These are phyloP conservation scores for Pulveroboletus ravenelii DNA, from an alignment of 768 basidiomycete species.

Conservation along the genomic window DNA sequence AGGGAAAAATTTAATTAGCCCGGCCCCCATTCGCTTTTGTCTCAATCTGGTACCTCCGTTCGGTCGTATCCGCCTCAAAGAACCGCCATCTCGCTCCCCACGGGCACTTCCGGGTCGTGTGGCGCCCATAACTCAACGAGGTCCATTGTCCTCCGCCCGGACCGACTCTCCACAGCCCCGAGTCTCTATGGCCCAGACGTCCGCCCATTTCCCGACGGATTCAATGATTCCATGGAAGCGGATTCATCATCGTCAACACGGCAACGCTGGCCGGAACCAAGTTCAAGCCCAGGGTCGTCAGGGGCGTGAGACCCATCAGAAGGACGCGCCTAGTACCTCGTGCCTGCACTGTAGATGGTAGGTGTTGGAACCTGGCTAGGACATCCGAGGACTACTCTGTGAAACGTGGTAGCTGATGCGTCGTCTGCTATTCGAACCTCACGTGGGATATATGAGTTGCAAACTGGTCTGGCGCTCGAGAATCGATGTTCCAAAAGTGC, in stretches of 20 bases:
- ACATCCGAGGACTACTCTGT: slow-evolving; percentile 30
- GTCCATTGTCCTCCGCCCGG: neutral
- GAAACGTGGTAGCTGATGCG: slow-evolving; percentile 6
- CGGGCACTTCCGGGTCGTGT: slow-evolving; percentile 20
- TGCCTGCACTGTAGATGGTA: slow-evolving; percentile 23
- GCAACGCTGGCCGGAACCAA: neutral
- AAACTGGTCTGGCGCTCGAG: neutral
- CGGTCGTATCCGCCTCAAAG: slow-evolving; percentile 23
- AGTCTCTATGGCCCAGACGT: neutral
- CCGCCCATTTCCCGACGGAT: slow-evolving; percentile 1
- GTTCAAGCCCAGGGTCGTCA: slow-evolving; percentile 18
- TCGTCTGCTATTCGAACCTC: neutral
- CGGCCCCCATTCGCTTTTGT: slow-evolving; percentile 11
- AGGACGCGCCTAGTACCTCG: slow-evolving; percentile 21
- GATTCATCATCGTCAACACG: slow-evolving; percentile 2
- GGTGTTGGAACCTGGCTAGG: neutral
- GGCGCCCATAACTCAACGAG: slow-evolving; percentile 9
- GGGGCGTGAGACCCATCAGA: slow-evolving; percentile 22
- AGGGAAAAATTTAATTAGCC: slow-evolving; percentile 7
- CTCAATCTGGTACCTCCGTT: slow-evolving; percentile 24
- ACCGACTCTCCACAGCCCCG: neutral
- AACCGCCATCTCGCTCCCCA: slow-evolving; percentile 11
- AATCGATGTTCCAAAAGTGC: slow-evolving; percentile 14
- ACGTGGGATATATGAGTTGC: slow-evolving; percentile 8
- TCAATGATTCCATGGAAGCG: slow-evolving; percentile 3